Evolutionary conservation across 1,284 basidiomycete genomes (phyloP).

Genomic region (Phenoliferia sp.): DNA sequence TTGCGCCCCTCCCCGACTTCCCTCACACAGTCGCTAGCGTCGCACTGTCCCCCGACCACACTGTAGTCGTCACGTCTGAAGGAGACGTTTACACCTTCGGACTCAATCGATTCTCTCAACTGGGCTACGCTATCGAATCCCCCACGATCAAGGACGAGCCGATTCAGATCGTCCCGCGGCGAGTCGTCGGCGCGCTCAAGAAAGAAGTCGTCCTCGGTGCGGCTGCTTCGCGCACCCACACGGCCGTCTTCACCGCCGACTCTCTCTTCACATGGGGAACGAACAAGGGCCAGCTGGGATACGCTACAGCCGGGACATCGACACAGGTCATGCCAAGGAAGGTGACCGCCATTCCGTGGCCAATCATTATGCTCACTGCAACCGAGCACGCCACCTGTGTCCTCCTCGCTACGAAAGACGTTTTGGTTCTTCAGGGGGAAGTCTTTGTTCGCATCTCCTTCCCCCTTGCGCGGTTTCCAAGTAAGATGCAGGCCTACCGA

Average conservation of each 20-base stretch:
- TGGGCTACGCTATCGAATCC: constrained; percentile 80
- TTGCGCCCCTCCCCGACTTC: constrained; percentile 60
- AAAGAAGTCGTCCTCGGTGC: constrained; percentile 76
- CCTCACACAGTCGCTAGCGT: constrained; percentile 57
- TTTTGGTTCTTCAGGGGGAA: constrained; percentile 77
- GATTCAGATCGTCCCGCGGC: constrained; percentile 70
- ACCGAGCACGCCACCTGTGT: constrained; percentile 67
- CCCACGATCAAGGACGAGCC: constrained; percentile 42
- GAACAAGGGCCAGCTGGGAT: constrained; percentile 85
- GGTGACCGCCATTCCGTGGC: constrained; percentile 69
- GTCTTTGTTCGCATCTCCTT: constrained; percentile 62
- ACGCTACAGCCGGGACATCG: constrained; percentile 55
- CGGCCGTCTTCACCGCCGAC: constrained; percentile 78
- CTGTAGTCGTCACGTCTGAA: constrained; percentile 69
- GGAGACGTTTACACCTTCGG: constrained; percentile 91
- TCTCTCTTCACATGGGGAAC: constrained; percentile 95
- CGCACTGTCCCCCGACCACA: constrained; percentile 90
- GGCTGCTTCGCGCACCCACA: constrained; percentile 80
- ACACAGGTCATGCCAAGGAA: constrained; percentile 75
- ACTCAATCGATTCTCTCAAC: constrained; percentile 75
- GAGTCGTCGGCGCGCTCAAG: constrained; percentile 70
- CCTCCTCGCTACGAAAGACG: constrained; percentile 66
- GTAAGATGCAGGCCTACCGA: constrained; percentile 54
- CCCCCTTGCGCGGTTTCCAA: constrained; percentile 31
- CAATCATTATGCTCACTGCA: constrained; percentile 52